Evolutionary conservation across 768 basidiomycete genomes (phyloP).

Genomic region (Hemileccinum impolitum): DNA sequence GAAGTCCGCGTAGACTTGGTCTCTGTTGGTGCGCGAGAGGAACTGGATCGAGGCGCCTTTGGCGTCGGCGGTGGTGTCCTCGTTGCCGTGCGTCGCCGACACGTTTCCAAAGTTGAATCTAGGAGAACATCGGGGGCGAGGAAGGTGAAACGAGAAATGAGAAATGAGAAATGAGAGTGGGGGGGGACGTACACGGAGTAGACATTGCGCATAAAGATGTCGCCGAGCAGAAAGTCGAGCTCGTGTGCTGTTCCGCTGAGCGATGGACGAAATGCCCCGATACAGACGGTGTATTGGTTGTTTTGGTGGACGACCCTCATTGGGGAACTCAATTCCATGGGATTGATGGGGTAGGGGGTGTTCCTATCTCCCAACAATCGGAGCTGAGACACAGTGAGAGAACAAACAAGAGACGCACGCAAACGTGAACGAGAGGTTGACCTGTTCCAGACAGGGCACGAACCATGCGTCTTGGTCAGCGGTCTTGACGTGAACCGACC

Average conservation of each 20-base stretch:
- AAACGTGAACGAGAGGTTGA: conserved; percentile 27
- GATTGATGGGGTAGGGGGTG: conserved; percentile 38
- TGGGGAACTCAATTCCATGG: conserved; percentile 40
- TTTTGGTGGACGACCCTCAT: conserved; percentile 24
- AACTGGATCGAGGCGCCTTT: conserved; percentile 39
- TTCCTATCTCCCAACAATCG: neutral
- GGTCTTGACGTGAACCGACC: conserved; percentile 33
- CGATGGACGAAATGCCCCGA: conserved; percentile 31
- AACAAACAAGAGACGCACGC: conserved; percentile 2
- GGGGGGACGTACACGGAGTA: conserved; percentile 37
- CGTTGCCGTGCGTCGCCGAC: conserved; percentile 2
- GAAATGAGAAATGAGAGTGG: neutral
- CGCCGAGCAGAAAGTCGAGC: conserved; percentile 41
- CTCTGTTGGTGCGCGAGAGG: conserved; percentile 34
- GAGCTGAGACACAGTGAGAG: neutral
- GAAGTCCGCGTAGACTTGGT: conserved; percentile 34
- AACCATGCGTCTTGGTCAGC: conserved; percentile 34
- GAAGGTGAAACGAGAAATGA: rapidly evolving
- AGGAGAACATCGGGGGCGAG: neutral
- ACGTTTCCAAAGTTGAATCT: conserved; percentile 45
- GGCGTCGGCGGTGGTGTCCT: conserved; percentile 5
- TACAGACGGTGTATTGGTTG: conserved; percentile 38
- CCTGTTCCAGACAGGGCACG: conserved; percentile 30
- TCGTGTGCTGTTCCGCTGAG: conserved; percentile 25
- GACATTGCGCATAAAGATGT: conserved; percentile 45